Conservation (phyloP, 2,329 filamentous ascomycete genomes). For the Penicillium sp. region DNA sequence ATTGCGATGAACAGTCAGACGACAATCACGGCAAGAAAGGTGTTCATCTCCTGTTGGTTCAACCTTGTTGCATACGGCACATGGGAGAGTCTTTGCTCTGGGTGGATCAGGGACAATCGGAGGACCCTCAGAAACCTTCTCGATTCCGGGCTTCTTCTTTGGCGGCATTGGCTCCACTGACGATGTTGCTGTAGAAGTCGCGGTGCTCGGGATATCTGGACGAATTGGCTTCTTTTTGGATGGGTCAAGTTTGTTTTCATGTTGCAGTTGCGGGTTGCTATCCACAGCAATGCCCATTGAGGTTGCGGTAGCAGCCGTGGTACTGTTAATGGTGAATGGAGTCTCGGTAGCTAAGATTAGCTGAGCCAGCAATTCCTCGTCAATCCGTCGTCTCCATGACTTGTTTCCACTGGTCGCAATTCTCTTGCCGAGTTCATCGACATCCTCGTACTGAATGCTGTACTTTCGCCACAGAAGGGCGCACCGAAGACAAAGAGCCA, state of each 20-base stretch:
- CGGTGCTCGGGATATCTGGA: slow-evolving; percentile 50
- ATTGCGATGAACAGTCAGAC: slow-evolving; percentile 83
- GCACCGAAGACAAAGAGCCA: slow-evolving; percentile 86
- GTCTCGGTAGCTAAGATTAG: slow-evolving; percentile 48
- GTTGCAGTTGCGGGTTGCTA: slow-evolving; percentile 30
- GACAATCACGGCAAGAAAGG: slow-evolving; percentile 81
- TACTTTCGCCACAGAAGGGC: slow-evolving; percentile 94
- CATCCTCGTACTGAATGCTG: slow-evolving; percentile 91
- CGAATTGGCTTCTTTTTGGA: slow-evolving; percentile 62
- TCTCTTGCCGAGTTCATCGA: slow-evolving; percentile 88
- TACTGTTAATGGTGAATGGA: slow-evolving; percentile 44
- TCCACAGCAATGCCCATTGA: slow-evolving; percentile 44
- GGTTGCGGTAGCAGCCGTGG: slow-evolving; percentile 46
- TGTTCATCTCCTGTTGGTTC: slow-evolving; percentile 72
- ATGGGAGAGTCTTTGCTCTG: slow-evolving; percentile 75
- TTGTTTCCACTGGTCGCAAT: slow-evolving; percentile 75
- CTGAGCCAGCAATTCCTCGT: slow-evolving; percentile 72
- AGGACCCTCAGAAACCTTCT: slow-evolving; percentile 58
- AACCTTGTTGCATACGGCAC: slow-evolving; percentile 76
- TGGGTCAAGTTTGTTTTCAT: slow-evolving; percentile 46
- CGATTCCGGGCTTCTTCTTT: slow-evolving; percentile 62
- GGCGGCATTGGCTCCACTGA: slow-evolving; percentile 49
- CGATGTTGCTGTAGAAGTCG: slow-evolving; percentile 23
- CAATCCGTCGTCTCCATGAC: slow-evolving; percentile 83
- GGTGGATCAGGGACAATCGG: slow-evolving; percentile 75